phyloP scores from a whole-genome alignment of 2,329 filamentous ascomycete genomes.

The Penicillium digitatum region DNA sequence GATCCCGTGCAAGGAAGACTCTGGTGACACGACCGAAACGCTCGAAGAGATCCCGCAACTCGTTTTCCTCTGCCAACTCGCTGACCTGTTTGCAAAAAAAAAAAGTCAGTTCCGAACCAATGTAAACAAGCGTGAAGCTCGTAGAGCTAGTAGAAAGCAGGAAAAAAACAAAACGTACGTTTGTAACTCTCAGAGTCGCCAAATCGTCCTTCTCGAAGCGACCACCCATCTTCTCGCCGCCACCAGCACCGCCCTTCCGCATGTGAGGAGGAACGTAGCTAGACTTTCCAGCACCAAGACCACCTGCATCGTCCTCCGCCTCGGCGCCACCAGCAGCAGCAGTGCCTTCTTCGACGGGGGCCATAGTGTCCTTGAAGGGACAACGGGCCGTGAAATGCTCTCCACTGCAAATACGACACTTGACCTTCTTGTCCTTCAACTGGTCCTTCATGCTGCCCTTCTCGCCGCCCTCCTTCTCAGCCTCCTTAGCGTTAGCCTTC shows the following conservation, averaged over 20 bases:
- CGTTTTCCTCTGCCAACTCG: constrained; percentile 93
- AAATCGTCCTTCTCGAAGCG: constrained; percentile 97
- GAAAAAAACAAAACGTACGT: constrained; percentile 59
- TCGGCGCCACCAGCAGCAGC: constrained; percentile 45
- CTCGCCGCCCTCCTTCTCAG: constrained; percentile 47
- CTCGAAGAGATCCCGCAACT: constrained; percentile 97
- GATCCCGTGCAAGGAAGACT: constrained; percentile 96
- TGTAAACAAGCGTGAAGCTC: neutral
- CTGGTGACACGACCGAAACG: constrained; percentile 93
- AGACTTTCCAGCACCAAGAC: constrained; percentile 63
- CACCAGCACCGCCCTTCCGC: constrained; percentile 59
- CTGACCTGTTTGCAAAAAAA: constrained; percentile 61
- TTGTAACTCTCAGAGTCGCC: constrained; percentile 93
- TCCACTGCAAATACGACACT: constrained; percentile 97
- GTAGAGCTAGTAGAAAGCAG: neutral
- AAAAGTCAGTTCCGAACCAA: constrained; percentile 8
- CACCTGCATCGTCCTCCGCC: constrained; percentile 50
- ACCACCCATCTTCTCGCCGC: constrained; percentile 79
- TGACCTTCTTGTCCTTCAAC: constrained; percentile 98
- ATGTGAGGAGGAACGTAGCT: constrained; percentile 94
- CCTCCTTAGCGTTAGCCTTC: constrained; percentile 81
- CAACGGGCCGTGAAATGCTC: constrained; percentile 99
- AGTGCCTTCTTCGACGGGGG: constrained; percentile 54
- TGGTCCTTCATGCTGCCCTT: constrained; percentile 62
- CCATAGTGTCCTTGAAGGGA: constrained; percentile 99